These are phyloP conservation scores for Penicillium antarcticum DNA, from an alignment of 495 filamentous ascomycete genomes.

Conservation along the genomic window DNA sequence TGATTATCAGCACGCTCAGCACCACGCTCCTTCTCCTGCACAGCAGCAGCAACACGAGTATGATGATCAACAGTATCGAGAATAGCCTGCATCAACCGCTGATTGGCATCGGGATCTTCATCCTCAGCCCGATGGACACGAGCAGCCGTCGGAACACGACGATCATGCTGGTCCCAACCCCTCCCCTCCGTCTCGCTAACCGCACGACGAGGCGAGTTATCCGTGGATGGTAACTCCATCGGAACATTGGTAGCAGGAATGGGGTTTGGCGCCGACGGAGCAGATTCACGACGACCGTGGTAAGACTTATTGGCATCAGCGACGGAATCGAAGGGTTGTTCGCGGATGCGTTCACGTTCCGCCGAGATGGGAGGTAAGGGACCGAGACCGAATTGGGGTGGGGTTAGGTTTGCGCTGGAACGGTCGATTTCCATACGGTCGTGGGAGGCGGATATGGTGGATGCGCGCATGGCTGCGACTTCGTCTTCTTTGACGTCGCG, in stretches of 20 bases:
- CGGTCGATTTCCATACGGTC: slow-evolving; percentile 21
- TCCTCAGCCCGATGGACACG: slow-evolving; percentile 25
- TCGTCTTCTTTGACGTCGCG: slow-evolving; percentile 71
- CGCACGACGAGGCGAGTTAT: slow-evolving; percentile 38
- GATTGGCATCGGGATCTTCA: slow-evolving; percentile 44
- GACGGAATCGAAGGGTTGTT: slow-evolving; percentile 3
- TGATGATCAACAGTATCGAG: slow-evolving; percentile 45
- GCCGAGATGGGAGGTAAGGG: slow-evolving; percentile 16
- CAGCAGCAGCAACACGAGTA: slow-evolving; percentile 31
- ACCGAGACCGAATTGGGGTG: neutral
- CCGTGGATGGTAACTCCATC: slow-evolving; percentile 8
- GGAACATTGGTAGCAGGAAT: slow-evolving; percentile 8
- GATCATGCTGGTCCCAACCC: slow-evolving; percentile 16
- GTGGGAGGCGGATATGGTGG: neutral
- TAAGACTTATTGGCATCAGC: slow-evolving; percentile 8
- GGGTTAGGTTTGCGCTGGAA: slow-evolving; percentile 3
- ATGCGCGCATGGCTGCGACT: neutral
- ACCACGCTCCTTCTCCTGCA: slow-evolving; percentile 31
- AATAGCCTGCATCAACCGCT: slow-evolving; percentile 47
- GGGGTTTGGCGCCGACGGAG: slow-evolving; percentile 22
- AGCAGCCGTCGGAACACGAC: slow-evolving; percentile 11
- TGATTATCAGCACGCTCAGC: slow-evolving; percentile 9
- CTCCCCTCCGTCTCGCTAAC: slow-evolving; percentile 39
- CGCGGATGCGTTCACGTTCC: slow-evolving; percentile 11
- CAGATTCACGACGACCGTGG: slow-evolving; percentile 31